phyloP scores from a whole-genome alignment of 2,329 filamentous ascomycete genomes.

The Penicillium aurantiogriseum region DNA sequence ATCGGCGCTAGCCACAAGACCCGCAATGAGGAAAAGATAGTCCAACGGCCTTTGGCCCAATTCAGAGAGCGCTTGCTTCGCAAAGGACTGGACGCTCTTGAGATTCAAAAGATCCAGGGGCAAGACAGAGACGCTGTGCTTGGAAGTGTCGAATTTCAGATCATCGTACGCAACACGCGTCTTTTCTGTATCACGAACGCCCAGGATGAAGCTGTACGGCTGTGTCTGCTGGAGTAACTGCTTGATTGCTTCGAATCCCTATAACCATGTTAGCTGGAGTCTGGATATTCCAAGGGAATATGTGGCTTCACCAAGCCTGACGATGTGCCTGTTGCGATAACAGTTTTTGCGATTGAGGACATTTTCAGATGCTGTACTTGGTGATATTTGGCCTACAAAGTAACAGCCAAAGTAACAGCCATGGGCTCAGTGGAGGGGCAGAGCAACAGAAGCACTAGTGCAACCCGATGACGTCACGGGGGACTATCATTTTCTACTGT shows the following conservation, averaged over 20 bases:
- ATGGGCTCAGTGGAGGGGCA: neutral
- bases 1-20: slow-evolving; percentile 14
- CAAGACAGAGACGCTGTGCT: slow-evolving; percentile 20
- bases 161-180: slow-evolving; percentile 20
- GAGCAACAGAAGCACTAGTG: neutral
- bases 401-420: too few relatives aligned
- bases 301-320: slow-evolving; percentile 18
- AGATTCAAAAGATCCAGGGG: slow-evolving; percentile 23
- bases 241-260: slow-evolving; percentile 30
- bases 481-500: neutral
- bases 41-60: slow-evolving; percentile 18
- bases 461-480: neutral
- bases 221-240: slow-evolving; percentile 23
- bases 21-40: slow-evolving; percentile 22
- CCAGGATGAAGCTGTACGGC: slow-evolving; percentile 26
- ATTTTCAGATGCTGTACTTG: neutral
- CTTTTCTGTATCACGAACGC: slow-evolving; percentile 20
- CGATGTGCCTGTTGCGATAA: slow-evolving; percentile 23
- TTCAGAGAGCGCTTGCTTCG: slow-evolving; percentile 18
- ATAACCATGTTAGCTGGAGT: neutral
- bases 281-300: neutral
- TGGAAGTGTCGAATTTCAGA: slow-evolving; percentile 20
- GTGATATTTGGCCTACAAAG: neutral
- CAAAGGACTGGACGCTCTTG: slow-evolving; percentile 24
- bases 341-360: slow-evolving; percentile 16